Evolutionary conservation across 176 grass and related monocot species (phyloP).

Genomic region (Avena atlantica): DNA sequence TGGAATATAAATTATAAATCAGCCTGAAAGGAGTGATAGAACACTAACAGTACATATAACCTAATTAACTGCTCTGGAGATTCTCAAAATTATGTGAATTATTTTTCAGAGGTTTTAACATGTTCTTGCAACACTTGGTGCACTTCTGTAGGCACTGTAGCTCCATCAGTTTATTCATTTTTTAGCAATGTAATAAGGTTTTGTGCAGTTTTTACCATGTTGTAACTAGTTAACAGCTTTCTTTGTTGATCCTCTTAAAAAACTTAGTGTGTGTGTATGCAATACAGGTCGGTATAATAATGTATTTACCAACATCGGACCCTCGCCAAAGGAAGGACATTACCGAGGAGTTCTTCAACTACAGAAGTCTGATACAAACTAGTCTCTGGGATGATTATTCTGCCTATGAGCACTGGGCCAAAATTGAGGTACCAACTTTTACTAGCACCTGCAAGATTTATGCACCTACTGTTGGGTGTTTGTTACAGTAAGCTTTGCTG

Average conservation of each 20-base stretch:
- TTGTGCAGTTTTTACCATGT: constrained; percentile 23
- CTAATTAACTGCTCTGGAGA: not conserved
- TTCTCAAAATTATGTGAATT: constrained; percentile 4
- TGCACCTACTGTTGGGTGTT: not conserved
- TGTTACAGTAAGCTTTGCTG: not conserved
- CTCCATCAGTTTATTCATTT: not conserved
- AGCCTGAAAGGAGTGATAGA: not conserved
- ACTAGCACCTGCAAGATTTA: not conserved
- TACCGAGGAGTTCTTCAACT: constrained; percentile 85
- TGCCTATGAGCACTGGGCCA: constrained; percentile 96
- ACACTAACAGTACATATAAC: not conserved
- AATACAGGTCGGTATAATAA: constrained; percentile 93
- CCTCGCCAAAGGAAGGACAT: constrained; percentile 92
- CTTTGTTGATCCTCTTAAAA: constrained; percentile 6
- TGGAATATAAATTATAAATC: constrained; percentile 25
- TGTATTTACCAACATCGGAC: constrained; percentile 90
- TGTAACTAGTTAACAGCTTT: not conserved
- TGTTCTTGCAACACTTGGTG: not conserved
- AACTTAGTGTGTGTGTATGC: constrained; percentile 10
- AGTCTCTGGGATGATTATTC: constrained; percentile 84
- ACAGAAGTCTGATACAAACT: constrained; percentile 66
- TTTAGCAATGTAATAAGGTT: not conserved
- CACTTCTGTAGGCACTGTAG: not conserved
- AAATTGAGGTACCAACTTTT: constrained; percentile 77
- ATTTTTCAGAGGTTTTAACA: not conserved